A percentile compares a stretch with the other conserved stretches of the same genome.
Conservation (phyloP, 2,329 filamentous ascomycete genomes). For the Talaromyces rugulosus region DNA sequence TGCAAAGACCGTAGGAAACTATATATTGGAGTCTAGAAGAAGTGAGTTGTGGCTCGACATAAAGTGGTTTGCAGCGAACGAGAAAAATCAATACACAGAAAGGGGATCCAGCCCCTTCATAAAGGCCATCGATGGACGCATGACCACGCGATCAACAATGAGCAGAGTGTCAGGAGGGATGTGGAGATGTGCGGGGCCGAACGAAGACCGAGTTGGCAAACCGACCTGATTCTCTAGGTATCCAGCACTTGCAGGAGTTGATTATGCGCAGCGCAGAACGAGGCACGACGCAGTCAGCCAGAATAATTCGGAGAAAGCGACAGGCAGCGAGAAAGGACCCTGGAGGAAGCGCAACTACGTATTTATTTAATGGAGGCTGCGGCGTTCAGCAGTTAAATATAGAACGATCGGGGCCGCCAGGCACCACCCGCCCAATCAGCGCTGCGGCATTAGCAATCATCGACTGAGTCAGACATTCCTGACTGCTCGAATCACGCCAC, state of each 20-base stretch:
- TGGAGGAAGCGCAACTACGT: background rate
- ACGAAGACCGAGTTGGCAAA: background rate
- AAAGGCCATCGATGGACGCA: background rate
- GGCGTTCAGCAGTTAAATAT: background rate
- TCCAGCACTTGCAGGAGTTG: background rate
- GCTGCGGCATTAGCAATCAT: background rate
- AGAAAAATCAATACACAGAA: background rate
- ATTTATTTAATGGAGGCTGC: background rate
- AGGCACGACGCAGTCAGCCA: background rate
- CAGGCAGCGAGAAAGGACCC: background rate
- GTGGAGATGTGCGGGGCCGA: constrained; percentile 1
- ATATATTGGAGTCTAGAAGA: background rate
- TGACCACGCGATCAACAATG: background rate
- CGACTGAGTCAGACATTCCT: background rate
- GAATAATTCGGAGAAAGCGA: background rate
- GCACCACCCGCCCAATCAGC: background rate
- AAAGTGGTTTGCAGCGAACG: background rate
- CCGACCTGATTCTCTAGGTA: background rate
- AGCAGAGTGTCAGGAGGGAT: background rate
- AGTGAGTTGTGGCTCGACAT: background rate
- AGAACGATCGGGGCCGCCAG: background rate
- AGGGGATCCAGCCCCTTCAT: background rate
- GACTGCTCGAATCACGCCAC: background rate
- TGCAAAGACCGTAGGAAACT: background rate
- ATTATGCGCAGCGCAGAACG: background rate